Evolutionary conservation across 1,139 yeast species (phyloP).

Genomic region (Scheffersomyces illinoinensis): DNA sequence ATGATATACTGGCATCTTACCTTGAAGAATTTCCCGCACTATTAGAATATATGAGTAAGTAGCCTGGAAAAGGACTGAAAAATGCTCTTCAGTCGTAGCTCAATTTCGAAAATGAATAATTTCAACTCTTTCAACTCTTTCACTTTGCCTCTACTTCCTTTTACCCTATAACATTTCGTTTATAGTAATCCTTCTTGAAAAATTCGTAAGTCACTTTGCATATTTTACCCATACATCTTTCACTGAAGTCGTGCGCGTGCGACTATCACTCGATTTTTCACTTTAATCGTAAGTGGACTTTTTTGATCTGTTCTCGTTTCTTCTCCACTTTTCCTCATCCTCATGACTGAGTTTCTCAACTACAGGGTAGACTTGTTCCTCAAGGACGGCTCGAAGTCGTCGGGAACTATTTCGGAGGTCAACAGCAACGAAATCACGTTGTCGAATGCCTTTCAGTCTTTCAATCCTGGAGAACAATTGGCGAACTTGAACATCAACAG

Average conservation of each 20-base stretch:
- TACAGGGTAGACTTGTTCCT: slow-evolving; percentile 53
- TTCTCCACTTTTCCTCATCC: background rate
- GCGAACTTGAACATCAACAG: slow-evolving; percentile 31
- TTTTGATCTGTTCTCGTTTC: background rate
- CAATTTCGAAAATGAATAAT: too few species aligned
- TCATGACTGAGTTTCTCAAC: slow-evolving; percentile 48
- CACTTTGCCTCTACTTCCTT: too few species aligned
- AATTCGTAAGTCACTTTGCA: background rate
- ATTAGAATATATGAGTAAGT: too few species aligned
- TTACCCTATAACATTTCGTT: too few species aligned
- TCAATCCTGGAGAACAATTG: slow-evolving; percentile 15
- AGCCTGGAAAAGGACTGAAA: too few species aligned
- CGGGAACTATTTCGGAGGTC: slow-evolving; percentile 50
- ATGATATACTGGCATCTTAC: background rate
- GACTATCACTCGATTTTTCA: background rate
- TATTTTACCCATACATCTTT: too few species aligned
- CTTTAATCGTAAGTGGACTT: background rate
- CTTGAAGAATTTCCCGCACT: too few species aligned
- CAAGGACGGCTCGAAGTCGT: slow-evolving; percentile 44
- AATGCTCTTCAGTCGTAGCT: too few species aligned
- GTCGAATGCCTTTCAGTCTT: slow-evolving; percentile 30
- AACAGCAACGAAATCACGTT: slow-evolving; percentile 40
- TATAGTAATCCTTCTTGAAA: background rate
- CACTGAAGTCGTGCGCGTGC: background rate
- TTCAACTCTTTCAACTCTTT: too few species aligned